Evolutionary conservation across 2,329 filamentous ascomycete species (phyloP), one percentile per base, ranked within the genome.

Genomic region (Paracorniculantispora psalliotae): DNA sequence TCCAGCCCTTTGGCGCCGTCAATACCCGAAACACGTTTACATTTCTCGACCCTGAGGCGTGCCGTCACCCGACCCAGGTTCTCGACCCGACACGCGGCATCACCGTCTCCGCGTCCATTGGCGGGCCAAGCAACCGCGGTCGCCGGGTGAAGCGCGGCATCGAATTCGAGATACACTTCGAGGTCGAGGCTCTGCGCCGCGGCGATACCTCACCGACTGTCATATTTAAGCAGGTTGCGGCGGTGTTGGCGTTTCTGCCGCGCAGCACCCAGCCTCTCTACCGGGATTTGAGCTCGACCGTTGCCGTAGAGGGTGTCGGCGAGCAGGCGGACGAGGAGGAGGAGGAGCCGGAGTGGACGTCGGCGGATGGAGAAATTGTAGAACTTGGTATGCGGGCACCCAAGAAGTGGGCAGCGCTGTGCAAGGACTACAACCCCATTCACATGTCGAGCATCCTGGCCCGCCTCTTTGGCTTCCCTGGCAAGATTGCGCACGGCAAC

Each of bases 351-450:
- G 52, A 21, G 28, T 61, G 59, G 59, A 48, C 23, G 19, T 54
- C 41, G 23, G 55, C 49, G 3, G 59, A 58, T 12, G 54, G 49
- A 21, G 54, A 57, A 30, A 56, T 60, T 44, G 54, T 61, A n/a
- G 54, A 58, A 12, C 49, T 61, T 15, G 48, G 55, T 12, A 48
- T 61, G 48, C 43, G 39, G 13, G 59, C 59, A 8, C 59, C 59
- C 43, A 35, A 37, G 17, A 58, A 58, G 26, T 61, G 59, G 59
- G 54, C 59, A 21, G 54, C 59, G 30, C 17, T 61, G 25, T 61
- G 59, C n/a, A 41, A 48, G 9, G 59, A 61, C 49, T 61, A 61
- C 55, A 61, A 61, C 44, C 59, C 59, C 15, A 61, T 61, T 15
- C 59, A 61, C 54, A 61, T 61, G 49, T 61, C 59, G 25, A 46